Evolutionary conservation across 139 green algal genomes (phyloP).

Genomic region (Axilococcus clingmanii): DNA sequence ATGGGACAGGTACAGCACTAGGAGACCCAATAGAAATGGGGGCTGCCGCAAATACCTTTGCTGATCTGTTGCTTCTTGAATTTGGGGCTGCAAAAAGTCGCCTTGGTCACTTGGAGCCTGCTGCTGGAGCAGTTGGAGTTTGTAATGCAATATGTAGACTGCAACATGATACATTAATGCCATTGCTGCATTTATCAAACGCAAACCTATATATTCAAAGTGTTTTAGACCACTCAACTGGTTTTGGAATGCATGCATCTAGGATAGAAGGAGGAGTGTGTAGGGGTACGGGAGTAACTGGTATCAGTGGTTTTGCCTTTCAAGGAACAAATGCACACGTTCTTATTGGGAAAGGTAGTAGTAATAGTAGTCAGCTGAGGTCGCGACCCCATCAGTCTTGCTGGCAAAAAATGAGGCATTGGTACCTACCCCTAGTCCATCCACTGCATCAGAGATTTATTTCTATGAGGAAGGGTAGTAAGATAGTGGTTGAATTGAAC

Average conservation of each 20-base stretch:
- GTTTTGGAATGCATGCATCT: too few relatives aligned
- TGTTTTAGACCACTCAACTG: conserved; percentile 1
- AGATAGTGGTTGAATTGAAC: neutral
- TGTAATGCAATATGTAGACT: conserved; percentile 6
- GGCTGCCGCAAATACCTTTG: conserved; percentile 20
- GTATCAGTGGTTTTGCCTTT: conserved; percentile 64
- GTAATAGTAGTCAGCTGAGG: neutral
- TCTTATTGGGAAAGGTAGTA: conserved; percentile 2
- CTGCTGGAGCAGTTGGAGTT: conserved; percentile 47
- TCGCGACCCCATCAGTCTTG: too few relatives aligned
- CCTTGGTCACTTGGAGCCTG: conserved; percentile 66
- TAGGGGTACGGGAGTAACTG: neutral
- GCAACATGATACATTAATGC: neutral
- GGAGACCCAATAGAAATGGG: conserved; percentile 77
- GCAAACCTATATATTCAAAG: conserved; percentile 43
- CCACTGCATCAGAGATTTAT: neutral
- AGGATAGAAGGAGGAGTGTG: too few relatives aligned
- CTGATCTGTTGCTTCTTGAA: neutral
- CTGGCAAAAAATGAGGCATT: too few relatives aligned
- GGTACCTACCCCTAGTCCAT: neutral
- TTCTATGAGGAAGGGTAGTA: neutral
- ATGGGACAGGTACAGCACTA: conserved; percentile 67
- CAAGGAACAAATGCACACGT: conserved; percentile 49
- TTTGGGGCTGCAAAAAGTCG: conserved; percentile 50
- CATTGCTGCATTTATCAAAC: conserved; percentile 20